Evolutionary conservation across 1,284 basidiomycete genomes (phyloP).

Genomic region (Mrakiaceae sp.): DNA sequence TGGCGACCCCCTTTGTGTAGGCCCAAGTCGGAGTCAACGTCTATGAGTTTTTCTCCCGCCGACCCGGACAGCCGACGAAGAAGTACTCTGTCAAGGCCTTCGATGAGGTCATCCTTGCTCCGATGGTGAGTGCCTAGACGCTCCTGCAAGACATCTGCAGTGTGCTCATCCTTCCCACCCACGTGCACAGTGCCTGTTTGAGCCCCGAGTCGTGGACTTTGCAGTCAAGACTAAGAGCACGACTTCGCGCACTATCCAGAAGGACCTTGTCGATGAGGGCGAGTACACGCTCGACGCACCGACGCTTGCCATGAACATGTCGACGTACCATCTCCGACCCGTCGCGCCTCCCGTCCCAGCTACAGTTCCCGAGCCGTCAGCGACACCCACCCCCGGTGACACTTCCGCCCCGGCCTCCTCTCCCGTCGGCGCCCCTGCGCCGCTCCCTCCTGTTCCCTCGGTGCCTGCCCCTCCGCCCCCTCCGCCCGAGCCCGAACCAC

Average conservation of each 20-base stretch:
- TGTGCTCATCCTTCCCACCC: background rate
- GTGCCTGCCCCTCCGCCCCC: background rate
- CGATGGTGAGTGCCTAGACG: conserved; percentile 53
- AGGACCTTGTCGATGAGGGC: conserved; percentile 30
- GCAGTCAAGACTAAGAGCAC: conserved; percentile 49
- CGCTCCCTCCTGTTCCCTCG: background rate
- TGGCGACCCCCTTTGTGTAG: conserved; percentile 34
- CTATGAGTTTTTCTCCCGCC: conserved; percentile 77
- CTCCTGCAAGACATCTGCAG: background rate
- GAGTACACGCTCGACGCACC: conserved; percentile 38
- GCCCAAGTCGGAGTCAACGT: conserved; percentile 74
- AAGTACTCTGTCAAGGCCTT: conserved; percentile 88
- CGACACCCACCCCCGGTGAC: background rate
- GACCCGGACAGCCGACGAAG: conserved; percentile 60
- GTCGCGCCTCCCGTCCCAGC: conserved; percentile 7
- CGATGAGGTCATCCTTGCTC: conserved; percentile 90
- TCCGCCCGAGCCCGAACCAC: background rate
- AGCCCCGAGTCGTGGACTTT: conserved; percentile 82
- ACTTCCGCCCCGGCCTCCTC: background rate
- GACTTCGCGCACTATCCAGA: conserved; percentile 23
- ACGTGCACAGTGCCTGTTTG: conserved; percentile 64
- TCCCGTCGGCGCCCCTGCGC: background rate
- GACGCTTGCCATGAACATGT: conserved; percentile 75
- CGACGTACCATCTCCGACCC: conserved; percentile 64
- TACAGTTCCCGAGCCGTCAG: background rate